Conservation (phyloP, 192 early-diverging fungal genomes). For the Pilaira anomala region DNA sequence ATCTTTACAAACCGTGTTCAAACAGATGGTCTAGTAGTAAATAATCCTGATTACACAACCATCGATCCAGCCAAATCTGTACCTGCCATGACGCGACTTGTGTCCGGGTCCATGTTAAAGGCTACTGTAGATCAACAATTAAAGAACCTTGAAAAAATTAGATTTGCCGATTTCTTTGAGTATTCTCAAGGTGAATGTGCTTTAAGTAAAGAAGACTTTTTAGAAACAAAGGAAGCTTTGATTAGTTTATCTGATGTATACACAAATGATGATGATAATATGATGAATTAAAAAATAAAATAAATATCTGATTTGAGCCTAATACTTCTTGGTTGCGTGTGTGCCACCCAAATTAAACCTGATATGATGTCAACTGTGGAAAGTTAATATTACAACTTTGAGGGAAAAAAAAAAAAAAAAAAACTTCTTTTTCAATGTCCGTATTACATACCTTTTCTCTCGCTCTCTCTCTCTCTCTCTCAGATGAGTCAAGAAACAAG, state of each 20-base stretch:
- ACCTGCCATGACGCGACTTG: slow-evolving; percentile 24
- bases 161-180: slow-evolving; percentile 19
- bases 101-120: slow-evolving; percentile 4
- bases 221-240: slow-evolving; percentile 27
- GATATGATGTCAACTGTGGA: too few species aligned
- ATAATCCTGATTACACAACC: background rate
- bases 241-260: slow-evolving; percentile 23
- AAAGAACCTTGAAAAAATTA: slow-evolving; percentile 5
- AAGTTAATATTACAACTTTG: too few species aligned
- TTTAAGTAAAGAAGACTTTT: slow-evolving; percentile 17
- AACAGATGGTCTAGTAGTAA: slow-evolving; percentile 16
- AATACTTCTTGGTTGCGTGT: too few species aligned
- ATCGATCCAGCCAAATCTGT: slow-evolving; percentile 3
- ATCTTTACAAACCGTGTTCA: slow-evolving; percentile 14
- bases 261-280: slow-evolving; percentile 7
- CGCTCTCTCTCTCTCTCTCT: too few species aligned
- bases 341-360: too few species aligned
- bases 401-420: too few species aligned
- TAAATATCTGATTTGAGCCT: too few species aligned
- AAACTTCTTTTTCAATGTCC: too few species aligned
- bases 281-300: background rate
- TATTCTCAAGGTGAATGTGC: slow-evolving; percentile 20
- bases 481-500: too few species aligned
- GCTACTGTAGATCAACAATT: slow-evolving; percentile 3
- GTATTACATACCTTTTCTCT: too few species aligned